phyloP scores from a whole-genome alignment of 805 yeast genomes.

The Metahyphopichia silvanorum region DNA sequence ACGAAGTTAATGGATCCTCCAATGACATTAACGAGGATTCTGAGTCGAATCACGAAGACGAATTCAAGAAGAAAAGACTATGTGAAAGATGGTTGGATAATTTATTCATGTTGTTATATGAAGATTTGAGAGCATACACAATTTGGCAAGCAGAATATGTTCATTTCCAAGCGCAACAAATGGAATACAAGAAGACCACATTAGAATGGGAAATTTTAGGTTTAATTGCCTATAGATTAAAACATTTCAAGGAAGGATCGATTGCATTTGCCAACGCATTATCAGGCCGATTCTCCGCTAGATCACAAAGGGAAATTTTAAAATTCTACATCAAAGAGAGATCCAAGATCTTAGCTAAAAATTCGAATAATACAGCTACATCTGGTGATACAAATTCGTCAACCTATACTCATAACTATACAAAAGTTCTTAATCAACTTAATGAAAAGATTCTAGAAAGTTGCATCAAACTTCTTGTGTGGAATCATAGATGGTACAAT shows the following conservation, averaged over 20 bases:
- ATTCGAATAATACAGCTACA: slow-evolving; percentile 9
- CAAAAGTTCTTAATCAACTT: slow-evolving; percentile 38
- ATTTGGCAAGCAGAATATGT: slow-evolving; percentile 91
- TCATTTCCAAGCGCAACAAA: slow-evolving; percentile 85
- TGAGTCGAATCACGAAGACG: slow-evolving; percentile 23
- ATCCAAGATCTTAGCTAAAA: slow-evolving; percentile 30
- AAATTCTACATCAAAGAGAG: slow-evolving; percentile 58
- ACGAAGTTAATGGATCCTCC: slow-evolving; percentile 10
- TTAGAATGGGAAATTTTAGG: slow-evolving; percentile 94
- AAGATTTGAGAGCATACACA: slow-evolving; percentile 77
- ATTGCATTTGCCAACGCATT: slow-evolving; percentile 77
- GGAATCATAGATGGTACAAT: slow-evolving; percentile 97
- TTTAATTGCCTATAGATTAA: slow-evolving; percentile 75
- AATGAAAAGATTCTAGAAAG: slow-evolving; percentile 64
- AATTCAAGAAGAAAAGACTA: slow-evolving; percentile 60
- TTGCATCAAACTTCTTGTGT: slow-evolving; percentile 78
- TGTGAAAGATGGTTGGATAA: slow-evolving; percentile 77
- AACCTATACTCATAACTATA: slow-evolving; percentile 25
- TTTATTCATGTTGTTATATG: slow-evolving; percentile 63
- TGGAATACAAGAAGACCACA: slow-evolving; percentile 72
- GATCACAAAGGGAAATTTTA: slow-evolving; percentile 71
- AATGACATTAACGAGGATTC: not conserved
- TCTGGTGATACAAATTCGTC: slow-evolving; percentile 2
- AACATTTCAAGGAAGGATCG: slow-evolving; percentile 84
- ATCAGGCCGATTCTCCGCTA: slow-evolving; percentile 72